These are phyloP conservation scores for Phytophthora lateralis DNA, from an alignment of 352 stramenopile genomes.

Conservation along the genomic window DNA sequence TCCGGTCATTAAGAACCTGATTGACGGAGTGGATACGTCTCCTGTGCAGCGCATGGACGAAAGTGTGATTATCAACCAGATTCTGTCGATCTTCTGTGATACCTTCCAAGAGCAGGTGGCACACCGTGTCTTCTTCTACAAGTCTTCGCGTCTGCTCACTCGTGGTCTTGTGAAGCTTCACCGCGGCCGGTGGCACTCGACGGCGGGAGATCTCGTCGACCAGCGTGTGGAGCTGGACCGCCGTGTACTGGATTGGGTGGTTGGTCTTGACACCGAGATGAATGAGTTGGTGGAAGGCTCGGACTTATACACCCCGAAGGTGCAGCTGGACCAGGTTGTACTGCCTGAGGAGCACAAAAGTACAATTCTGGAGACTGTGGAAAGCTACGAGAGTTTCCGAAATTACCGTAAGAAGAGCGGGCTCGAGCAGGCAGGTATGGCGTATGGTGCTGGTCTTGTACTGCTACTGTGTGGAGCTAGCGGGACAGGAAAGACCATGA, in stretches of 20 bases:
- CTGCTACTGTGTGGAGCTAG: constrained; percentile 83
- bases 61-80: constrained; percentile 91
- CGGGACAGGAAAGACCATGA: constrained; percentile 93
- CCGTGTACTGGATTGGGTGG: constrained; percentile 86
- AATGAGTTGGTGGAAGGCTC: constrained; percentile 90
- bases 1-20: constrained; percentile 88
- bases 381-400: constrained; percentile 84
- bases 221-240: constrained; percentile 87
- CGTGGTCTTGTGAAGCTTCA: constrained; percentile 84
- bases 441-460: constrained; percentile 79
- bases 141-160: constrained; percentile 78
- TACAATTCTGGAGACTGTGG: constrained; percentile 80
- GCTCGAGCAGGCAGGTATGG: constrained; percentile 72
- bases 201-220: constrained; percentile 84
- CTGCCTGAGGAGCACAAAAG: constrained; percentile 85
- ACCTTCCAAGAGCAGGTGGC: constrained; percentile 89
- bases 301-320: constrained; percentile 87
- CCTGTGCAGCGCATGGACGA: constrained; percentile 90
- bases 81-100: constrained; percentile 88
- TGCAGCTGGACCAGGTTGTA: constrained; percentile 84
- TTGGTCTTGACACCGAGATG: constrained; percentile 89
- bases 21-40: constrained; percentile 85
- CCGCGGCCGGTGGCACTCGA: constrained; percentile 83
- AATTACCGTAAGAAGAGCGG: constrained; percentile 81
- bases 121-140: constrained; percentile 90